Evolutionary conservation across 306 rosid species (phyloP).

Genomic region (Canavalia ensiformis): DNA sequence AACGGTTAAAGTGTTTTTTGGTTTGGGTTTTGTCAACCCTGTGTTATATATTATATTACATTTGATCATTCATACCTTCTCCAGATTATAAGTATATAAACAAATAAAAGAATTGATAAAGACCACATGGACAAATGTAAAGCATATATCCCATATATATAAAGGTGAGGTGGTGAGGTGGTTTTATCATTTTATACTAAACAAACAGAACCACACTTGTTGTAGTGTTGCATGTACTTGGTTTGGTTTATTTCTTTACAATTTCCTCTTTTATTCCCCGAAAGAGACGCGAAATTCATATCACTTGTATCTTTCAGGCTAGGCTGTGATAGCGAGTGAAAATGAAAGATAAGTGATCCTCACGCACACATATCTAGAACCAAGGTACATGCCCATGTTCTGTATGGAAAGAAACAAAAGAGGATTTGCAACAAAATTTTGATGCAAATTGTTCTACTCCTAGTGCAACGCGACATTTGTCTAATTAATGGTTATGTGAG

Average conservation of each 20-base stretch:
- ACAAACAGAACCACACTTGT: slow-evolving; percentile 29
- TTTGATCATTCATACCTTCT: background rate
- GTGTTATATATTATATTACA: background rate
- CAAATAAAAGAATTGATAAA: background rate
- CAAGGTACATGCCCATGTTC: slow-evolving; percentile 31
- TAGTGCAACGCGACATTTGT: slow-evolving; percentile 34
- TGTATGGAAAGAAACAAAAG: slow-evolving; percentile 46
- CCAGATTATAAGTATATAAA: background rate
- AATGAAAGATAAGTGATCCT: slow-evolving; percentile 51
- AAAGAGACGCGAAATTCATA: slow-evolving; percentile 48
- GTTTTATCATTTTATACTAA: slow-evolving; percentile 16
- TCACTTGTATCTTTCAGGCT: slow-evolving; percentile 54
- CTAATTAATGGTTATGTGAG: slow-evolving; percentile 18
- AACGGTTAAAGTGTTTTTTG: background rate
- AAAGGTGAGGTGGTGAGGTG: slow-evolving; percentile 36
- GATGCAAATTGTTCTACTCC: slow-evolving; percentile 15
- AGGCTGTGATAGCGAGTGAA: slow-evolving; percentile 49
- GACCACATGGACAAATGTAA: slow-evolving; percentile 19
- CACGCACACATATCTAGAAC: slow-evolving; percentile 34
- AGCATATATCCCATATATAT: background rate
- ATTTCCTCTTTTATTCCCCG: slow-evolving; percentile 45
- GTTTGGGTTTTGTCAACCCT: background rate
- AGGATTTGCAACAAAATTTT: slow-evolving; percentile 7
- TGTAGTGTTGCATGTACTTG: slow-evolving; percentile 2
- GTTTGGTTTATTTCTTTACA: slow-evolving; percentile 35